Evolutionary conservation across 2,329 filamentous ascomycete genomes (phyloP), one percentile per base, ranked within the genome.

Genomic region (Didymella lethalis): DNA sequence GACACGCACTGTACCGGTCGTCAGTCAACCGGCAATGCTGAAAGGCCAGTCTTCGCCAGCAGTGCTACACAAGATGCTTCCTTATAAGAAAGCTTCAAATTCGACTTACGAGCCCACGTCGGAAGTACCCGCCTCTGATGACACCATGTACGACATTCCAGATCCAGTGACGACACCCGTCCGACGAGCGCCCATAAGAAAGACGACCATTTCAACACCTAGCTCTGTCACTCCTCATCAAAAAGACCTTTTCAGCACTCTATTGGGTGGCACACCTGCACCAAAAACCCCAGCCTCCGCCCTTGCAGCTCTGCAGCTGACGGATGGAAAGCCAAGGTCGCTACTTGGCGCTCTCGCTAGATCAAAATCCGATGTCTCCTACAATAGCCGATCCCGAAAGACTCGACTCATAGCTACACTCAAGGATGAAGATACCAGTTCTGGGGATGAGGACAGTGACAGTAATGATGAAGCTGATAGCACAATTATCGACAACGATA

Each of bases 161-260:
- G 65, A 70, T 14, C 40, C 67, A 18, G 48, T 61, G 0, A 63
- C 67, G 16, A 74, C 74, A 12, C 61, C 64, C 45, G 59, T 56
- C 26, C 66, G 61, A 11, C 23, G 54, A 16, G 73, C 72, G 11
- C 59, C 64, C 45, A 57, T 58, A 14, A 66, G 60, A 8, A 34
- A 45, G 8, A 51, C 58, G 6, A 65, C 63, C 41, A 31, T 48
- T 5, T 28, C 47, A n/a, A 57, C 59, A 7, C 62, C 68, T 44
- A 72, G 70, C 18, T 74, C 75, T 1, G 67, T 75, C 4, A 78
- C 77, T 18, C 77, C 77, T 10, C 70, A 71, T 20, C 75, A 78
- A 44, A 73, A 69, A 29, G 64, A 67, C 12, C 63, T 77, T 14
- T 78, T 78, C 58, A 68, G 64, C 29, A 71, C 72, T 44, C 54